Conservation (phyloP, 352 stramenopile genomes). For the Globisporangium mamillatum region DNA sequence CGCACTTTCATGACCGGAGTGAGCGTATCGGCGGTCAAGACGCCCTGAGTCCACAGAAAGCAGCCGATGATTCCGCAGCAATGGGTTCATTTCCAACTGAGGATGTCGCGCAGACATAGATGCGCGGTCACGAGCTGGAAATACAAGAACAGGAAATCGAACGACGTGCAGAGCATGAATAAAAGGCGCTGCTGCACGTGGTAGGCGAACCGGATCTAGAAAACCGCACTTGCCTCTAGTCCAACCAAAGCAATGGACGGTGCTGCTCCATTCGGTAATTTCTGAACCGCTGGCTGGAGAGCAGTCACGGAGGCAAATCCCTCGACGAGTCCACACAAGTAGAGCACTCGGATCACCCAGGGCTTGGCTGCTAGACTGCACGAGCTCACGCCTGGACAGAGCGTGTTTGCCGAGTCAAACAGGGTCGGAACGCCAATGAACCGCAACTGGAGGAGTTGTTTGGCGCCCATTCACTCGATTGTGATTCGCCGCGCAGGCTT, state of each 20-base stretch:
- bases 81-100: conserved; percentile 12
- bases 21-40: conserved; percentile 20
- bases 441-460: background rate
- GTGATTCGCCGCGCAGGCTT: background rate
- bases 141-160: conserved; percentile 20
- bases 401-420: background rate
- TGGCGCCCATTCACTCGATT: background rate
- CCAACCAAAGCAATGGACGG: background rate
- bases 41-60: conserved; percentile 20
- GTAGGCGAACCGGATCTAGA: background rate
- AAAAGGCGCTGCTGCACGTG: conserved; percentile 13
- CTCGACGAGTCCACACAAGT: background rate
- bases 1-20: conserved; percentile 13
- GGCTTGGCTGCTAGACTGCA: background rate
- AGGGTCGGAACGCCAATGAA: background rate
- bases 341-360: background rate
- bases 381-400: background rate
- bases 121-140: conserved; percentile 15
- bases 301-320: background rate
- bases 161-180: conserved; percentile 12
- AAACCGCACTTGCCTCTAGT: background rate
- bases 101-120: conserved; percentile 11
- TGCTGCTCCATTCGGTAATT: too few species aligned
- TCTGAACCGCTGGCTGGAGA: background rate
- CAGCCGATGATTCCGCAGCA: background rate